Base-by-base conservation (phyloP, 2,329 filamentous ascomycete genomes). In the Paradendryphiella salina region DNA sequence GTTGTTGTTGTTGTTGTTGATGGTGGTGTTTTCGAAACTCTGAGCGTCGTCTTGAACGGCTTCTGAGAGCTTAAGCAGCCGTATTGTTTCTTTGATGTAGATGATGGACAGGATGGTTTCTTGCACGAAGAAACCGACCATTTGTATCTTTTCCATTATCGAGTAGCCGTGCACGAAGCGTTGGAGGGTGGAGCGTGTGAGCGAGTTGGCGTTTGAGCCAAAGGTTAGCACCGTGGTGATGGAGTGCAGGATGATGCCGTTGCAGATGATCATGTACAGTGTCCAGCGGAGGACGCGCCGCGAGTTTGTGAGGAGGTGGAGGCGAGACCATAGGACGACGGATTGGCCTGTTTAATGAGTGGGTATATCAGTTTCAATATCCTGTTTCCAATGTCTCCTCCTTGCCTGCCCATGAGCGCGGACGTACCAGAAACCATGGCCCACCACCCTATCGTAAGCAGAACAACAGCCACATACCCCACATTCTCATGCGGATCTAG, bases 321-420 rank as follows among this genome's bases (percentile, higher is more conserved):
- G 75, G 5, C 84, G 77, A 0, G 83, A 86, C 73, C 83, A 87
- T 1, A 87, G 73, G 1, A 87, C 84, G 10, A 85, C 60, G 0
- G 80, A 79, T 64, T 85, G 82, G 0, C 84, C 84, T 1, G 38
- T 55, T 55, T 9, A 5, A 26, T 10, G 8, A 26, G 10, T 26
- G 23, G 10, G 21, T 23, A 23, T 23, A 15, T 10, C 17, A 18
- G 31, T 1, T 10, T 41, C 11, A 36, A n/a, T 14, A 3, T 11
- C 31, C 17, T 18, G 13, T 18, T 5, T 4, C 8, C 9, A 6
- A 7, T 21, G 13, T 37, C 33, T 17, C 23, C 15, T 23, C 3
- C 4, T n/a, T 11, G 2, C 15, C 18, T 10, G 9, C 10, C 14
- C 6, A 40, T 14, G 23, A 5, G 23, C 3, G 20, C 26, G 23